Evolutionary conservation across 805 yeast species (phyloP).

Genomic region (Wickerhamiella parazyma): DNA sequence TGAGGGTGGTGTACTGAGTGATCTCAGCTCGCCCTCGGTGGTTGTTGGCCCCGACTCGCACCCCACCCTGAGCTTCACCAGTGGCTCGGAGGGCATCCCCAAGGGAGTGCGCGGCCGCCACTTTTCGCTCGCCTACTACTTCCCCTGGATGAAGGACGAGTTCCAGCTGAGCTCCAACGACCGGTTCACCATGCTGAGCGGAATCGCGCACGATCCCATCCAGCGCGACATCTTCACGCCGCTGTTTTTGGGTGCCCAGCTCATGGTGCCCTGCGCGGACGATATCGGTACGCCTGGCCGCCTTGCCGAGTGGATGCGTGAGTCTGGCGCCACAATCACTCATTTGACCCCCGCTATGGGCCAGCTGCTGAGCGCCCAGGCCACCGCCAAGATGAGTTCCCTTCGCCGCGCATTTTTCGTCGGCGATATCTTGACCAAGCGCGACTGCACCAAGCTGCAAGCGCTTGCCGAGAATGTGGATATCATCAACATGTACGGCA

Average conservation of each 20-base stretch:
- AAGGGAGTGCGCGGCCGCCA: slow-evolving; percentile 98
- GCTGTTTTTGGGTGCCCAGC: slow-evolving; percentile 82
- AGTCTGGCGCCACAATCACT: slow-evolving; percentile 83
- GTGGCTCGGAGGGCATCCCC: slow-evolving; percentile 97
- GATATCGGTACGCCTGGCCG: slow-evolving; percentile 98
- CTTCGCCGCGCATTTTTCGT: slow-evolving; percentile 96
- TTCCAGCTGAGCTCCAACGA: slow-evolving; percentile 69
- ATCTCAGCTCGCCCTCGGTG: slow-evolving; percentile 51
- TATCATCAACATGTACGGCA: slow-evolving; percentile 97
- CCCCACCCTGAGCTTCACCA: slow-evolving; percentile 91
- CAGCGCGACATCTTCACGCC: slow-evolving; percentile 99
- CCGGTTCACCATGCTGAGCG: slow-evolving; percentile 92
- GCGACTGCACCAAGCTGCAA: slow-evolving; percentile 90
- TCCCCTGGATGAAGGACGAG: slow-evolving; percentile 94
- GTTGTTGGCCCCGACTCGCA: slow-evolving; percentile 94
- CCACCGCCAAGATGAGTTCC: slow-evolving; percentile 68
- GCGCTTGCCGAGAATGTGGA: slow-evolving; percentile 76
- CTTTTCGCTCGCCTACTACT: slow-evolving; percentile 89
- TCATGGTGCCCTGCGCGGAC: slow-evolving; percentile 87
- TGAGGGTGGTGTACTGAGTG: slow-evolving; percentile 25
- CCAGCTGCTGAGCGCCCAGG: slow-evolving; percentile 90
- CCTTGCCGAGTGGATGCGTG: slow-evolving; percentile 94
- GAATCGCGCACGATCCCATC: slow-evolving; percentile 98
- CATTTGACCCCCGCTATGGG: slow-evolving; percentile 99
- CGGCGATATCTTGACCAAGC: slow-evolving; percentile 92